Evolutionary conservation across 257 asterid genomes (phyloP).

Genomic region (Primulina huaijiensis): DNA sequence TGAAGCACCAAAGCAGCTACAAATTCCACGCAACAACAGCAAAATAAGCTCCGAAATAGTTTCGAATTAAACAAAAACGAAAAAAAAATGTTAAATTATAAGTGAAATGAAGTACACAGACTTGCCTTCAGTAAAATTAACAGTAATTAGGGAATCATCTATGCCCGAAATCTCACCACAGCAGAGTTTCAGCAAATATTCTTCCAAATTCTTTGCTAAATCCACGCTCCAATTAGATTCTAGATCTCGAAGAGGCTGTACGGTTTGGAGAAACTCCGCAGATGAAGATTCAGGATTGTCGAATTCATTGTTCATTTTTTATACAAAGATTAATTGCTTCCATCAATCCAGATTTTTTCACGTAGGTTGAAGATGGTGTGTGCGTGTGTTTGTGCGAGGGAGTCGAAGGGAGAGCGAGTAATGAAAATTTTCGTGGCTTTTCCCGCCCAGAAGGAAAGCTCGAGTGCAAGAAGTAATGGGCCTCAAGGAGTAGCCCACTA

Average conservation of each 20-base stretch:
- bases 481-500: background rate
- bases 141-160: conserved; percentile 45
- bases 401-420: background rate
- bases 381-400: background rate
- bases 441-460: background rate
- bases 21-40: conserved; percentile 24
- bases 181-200: conserved; percentile 77
- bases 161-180: conserved; percentile 66
- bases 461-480: background rate
- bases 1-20: conserved; percentile 98
- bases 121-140: conserved; percentile 89
- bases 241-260: conserved; percentile 79
- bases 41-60: conserved; percentile 6
- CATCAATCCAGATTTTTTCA: conserved; percentile 26
- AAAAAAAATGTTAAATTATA: background rate
- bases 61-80: background rate
- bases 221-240: conserved; percentile 91
- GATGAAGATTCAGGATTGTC: conserved; percentile 49
- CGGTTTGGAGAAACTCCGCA: conserved; percentile 50
- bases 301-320: conserved; percentile 40
- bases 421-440: background rate
- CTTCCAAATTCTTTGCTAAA: conserved; percentile 78
- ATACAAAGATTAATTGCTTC: conserved; percentile 13
- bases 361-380: background rate
- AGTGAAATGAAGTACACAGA: background rate